A percentile compares a stretch with the other conserved stretches of the same genome.
phyloP scores from a whole-genome alignment of 257 asterid species.

The Lithospermum erythrorhizon region DNA sequence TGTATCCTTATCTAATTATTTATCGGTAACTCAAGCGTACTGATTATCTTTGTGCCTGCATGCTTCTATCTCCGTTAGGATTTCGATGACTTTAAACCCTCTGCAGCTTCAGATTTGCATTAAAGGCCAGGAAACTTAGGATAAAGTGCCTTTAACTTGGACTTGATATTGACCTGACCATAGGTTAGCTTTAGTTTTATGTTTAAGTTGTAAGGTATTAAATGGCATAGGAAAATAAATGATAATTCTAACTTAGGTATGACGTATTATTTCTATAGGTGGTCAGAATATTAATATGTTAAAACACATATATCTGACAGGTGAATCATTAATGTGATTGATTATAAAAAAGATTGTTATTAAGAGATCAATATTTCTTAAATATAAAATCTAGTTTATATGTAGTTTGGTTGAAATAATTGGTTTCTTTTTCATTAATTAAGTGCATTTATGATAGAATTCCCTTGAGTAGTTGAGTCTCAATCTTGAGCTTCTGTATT shows the following conservation, averaged over 20 bases:
- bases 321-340: too few relatives aligned
- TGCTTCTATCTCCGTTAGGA: background rate
- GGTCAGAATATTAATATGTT: background rate
- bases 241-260: background rate
- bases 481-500: background rate
- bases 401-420: too few relatives aligned
- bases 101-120: background rate
- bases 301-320: too few relatives aligned
- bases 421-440: too few relatives aligned
- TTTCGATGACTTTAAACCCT: background rate
- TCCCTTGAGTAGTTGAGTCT: background rate
- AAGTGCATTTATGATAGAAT: too few relatives aligned
- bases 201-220: too few relatives aligned
- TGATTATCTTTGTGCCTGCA: background rate
- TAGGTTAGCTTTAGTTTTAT: background rate
- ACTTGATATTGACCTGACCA: background rate
- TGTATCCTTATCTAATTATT: constrained; percentile 62
- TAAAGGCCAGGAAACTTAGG: background rate
- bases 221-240: too few relatives aligned
- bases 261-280: too few relatives aligned
- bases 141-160: background rate
- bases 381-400: background rate
- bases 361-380: background rate
- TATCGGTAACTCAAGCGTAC: background rate
- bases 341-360: background rate